Conservation (phyloP, 2,329 filamentous ascomycete species). For the Penicillium expansum region DNA sequence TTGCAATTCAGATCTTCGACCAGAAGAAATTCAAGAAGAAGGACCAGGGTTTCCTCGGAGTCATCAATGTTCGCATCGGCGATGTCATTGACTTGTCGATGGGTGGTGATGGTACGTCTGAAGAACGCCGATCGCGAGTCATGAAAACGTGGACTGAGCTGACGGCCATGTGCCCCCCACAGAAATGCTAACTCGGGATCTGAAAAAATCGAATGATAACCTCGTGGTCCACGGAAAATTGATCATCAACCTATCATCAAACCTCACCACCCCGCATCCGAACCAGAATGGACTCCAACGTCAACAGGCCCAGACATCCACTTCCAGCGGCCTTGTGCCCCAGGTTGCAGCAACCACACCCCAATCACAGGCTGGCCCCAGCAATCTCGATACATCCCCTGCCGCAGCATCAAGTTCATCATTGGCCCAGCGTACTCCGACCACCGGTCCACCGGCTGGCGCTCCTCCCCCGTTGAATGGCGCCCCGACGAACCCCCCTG, state of each 20-base stretch:
- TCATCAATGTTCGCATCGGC: conserved; percentile 94
- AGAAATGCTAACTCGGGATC: conserved; percentile 96
- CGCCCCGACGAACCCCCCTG: conserved; percentile 33
- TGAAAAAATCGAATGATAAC: conserved; percentile 98
- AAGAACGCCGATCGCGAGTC: conserved; percentile 3
- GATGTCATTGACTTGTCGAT: conserved; percentile 88
- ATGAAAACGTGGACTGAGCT: conserved; percentile 16
- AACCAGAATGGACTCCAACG: conserved; percentile 43
- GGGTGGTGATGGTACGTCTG: conserved; percentile 77
- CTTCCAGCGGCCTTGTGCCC: conserved; percentile 41
- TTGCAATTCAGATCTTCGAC: conserved; percentile 97
- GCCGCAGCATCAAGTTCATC: conserved; percentile 35
- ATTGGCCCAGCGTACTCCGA: conserved; percentile 35
- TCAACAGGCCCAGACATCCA: conserved; percentile 33
- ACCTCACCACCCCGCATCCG: conserved; percentile 69
- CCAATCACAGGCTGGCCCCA: conserved; percentile 27
- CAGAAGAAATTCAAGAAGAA: conserved; percentile 99
- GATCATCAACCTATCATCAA: conserved; percentile 93
- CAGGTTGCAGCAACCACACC: conserved; percentile 31
- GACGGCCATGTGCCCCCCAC: conserved; percentile 22
- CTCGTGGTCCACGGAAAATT: conserved; percentile 96
- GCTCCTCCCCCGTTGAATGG: conserved; percentile 43
- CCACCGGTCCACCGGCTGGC: conserved; percentile 38
- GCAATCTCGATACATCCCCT: conserved; percentile 30
- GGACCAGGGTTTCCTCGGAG: conserved; percentile 96